These are phyloP conservation scores for Mycena sanguinolenta DNA, from an alignment of 768 basidiomycete species.

Conservation along the genomic window DNA sequence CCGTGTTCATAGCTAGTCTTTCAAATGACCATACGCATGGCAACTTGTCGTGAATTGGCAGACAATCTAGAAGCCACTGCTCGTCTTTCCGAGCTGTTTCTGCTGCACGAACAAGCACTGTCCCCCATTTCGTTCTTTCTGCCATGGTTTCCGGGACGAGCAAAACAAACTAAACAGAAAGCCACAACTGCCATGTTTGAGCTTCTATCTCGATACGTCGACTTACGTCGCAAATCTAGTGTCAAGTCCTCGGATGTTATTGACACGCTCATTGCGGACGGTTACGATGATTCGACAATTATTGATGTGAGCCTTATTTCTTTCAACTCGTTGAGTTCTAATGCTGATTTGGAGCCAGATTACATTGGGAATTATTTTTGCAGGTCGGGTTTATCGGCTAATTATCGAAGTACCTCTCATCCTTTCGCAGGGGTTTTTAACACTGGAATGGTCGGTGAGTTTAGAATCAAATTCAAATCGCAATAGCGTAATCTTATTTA, in stretches of 20 bases:
- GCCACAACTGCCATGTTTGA: constrained; percentile 48
- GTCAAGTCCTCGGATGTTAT: constrained; percentile 48
- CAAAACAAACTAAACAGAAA: constrained; percentile 46
- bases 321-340: neutral
- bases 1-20: constrained; percentile 41
- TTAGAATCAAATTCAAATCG: too few species aligned
- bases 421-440: constrained; percentile 50
- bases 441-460: constrained; percentile 51
- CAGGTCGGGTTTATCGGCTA: constrained; percentile 38
- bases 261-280: constrained; percentile 50
- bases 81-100: constrained; percentile 45
- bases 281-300: constrained; percentile 39
- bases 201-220: constrained; percentile 43
- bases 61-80: constrained; percentile 41
- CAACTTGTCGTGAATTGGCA: constrained; percentile 50
- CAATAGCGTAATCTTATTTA: neutral
- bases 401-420: neutral
- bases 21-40: constrained; percentile 53
- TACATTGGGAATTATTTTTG: constrained; percentile 47
- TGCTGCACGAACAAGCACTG: constrained; percentile 48
- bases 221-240: constrained; percentile 43
- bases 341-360: constrained; percentile 40
- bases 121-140: constrained; percentile 50
- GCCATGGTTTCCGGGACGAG: constrained; percentile 51
- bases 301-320: constrained; percentile 25